Base-by-base conservation (phyloP, 2,329 filamentous ascomycete species). In the Pyrenochaeta sp. region DNA sequence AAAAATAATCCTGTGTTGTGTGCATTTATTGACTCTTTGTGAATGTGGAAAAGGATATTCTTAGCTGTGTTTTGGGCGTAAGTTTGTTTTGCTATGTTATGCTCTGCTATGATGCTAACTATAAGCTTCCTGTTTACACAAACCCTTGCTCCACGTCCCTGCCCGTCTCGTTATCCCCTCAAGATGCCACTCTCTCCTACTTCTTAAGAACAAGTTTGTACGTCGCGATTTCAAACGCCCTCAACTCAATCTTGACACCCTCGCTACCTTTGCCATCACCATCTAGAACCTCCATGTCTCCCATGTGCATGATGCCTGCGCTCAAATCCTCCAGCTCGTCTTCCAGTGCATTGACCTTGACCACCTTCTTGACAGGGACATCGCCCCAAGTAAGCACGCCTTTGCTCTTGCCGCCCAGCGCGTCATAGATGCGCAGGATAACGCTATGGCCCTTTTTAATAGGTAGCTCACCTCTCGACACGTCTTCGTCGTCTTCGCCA, bases 331-430 rank as follows among this genome's bases (percentile, higher is more conserved):
- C 88, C 49, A 87, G 76, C 66, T 96, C 90, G 74, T 99, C 95
- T 74, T 99, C 95, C 29, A 99, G 79, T 57, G 96, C 75, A 77
- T 97, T 98, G 36, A 87, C 88, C 83, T 92, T 97, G 78, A 83
- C 89, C 29, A 90, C 92, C 65, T 85, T 87, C 79, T 88, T 89
- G 23, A 97, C 86, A 21, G 87, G 80, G 74, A 94, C 84, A 7
- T 78, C 82, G 0, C 79, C 79, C 43, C 89, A 89, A 39, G 82
- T 78, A 66, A 97, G 86, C 1, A 81, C 85, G 2, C 90, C 93
- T 58, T 87, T 86, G 57, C 87, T 87, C 67, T 86, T 89, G 0
- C 95, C 95, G 40, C 95, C 95, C 36, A 98, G 79, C 55, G 89
- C 89, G 73, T 99, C 95, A 71, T 96, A 99, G 17, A 97, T 82